phyloP scores from a whole-genome alignment of 2,329 filamentous ascomycete genomes.

The Aurifilum marmelostoma region DNA sequence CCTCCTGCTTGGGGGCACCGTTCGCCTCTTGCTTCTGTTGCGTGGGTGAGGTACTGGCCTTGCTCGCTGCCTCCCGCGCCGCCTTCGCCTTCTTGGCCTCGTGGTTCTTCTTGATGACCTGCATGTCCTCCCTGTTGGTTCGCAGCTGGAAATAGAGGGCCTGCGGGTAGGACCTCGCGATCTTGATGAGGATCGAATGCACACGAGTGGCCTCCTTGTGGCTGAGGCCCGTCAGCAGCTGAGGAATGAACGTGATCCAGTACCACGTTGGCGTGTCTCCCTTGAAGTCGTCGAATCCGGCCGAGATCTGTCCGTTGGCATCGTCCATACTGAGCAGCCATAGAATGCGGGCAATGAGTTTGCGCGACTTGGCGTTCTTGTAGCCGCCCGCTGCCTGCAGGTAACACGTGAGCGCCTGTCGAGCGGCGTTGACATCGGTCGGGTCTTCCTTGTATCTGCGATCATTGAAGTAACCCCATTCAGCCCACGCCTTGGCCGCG shows the following conservation, averaged over 20 bases:
- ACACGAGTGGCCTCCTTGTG: constrained; percentile 90
- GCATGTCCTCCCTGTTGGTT: constrained; percentile 92
- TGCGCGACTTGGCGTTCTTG: constrained; percentile 95
- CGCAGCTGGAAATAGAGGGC: constrained; percentile 93
- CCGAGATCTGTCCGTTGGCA: constrained; percentile 77
- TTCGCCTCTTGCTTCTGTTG: constrained; percentile 57
- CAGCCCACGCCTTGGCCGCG: constrained; percentile 95
- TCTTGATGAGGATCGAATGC: constrained; percentile 83
- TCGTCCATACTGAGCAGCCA: constrained; percentile 97
- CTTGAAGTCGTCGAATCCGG: constrained; percentile 94
- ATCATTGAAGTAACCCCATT: constrained; percentile 99
- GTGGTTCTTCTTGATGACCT: constrained; percentile 86
- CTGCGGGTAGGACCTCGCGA: constrained; percentile 95
- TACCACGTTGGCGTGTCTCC: constrained; percentile 98
- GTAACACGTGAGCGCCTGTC: constrained; percentile 93
- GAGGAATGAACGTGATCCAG: constrained; percentile 99
- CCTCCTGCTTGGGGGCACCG: constrained; percentile 38
- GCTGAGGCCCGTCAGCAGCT: constrained; percentile 87
- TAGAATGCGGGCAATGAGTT: constrained; percentile 87
- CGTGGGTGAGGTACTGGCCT: constrained; percentile 51
- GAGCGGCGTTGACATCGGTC: constrained; percentile 77
- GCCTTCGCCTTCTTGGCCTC: constrained; percentile 68
- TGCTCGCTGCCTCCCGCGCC: constrained; percentile 50
- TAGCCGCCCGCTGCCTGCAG: constrained; percentile 94
- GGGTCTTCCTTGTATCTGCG: constrained; percentile 93